Percentiles rank a stretch among this genome's conserved stretches.
Evolutionary conservation across 345 rosid genomes (phyloP).

Genomic region (Triadica sebifera): DNA sequence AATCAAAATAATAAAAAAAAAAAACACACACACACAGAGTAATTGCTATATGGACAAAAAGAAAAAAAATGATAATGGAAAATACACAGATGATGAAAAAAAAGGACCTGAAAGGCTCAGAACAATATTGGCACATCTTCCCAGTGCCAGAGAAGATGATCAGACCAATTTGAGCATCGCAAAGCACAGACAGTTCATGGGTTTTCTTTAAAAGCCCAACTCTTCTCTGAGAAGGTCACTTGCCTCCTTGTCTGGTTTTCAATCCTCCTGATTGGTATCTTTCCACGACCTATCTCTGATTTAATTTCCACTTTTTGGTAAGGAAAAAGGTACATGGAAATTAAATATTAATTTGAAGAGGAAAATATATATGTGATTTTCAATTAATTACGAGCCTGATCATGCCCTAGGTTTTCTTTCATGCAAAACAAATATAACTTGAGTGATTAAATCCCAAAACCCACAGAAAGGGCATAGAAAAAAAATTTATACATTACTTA

Average conservation of each 20-base stretch:
- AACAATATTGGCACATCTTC: conserved; percentile 42
- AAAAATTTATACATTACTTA: background rate
- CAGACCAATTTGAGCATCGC: conserved; percentile 54
- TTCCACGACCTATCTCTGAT: conserved; percentile 39
- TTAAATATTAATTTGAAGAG: too few species aligned
- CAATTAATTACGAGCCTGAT: background rate
- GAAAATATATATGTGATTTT: too few species aligned
- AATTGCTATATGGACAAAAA: too few species aligned
- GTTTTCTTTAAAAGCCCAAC: conserved; percentile 46
- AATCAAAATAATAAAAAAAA: background rate
- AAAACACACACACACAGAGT: background rate
- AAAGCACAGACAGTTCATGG: conserved; percentile 43
- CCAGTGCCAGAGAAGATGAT: conserved; percentile 50
- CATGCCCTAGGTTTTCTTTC: background rate
- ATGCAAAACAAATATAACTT: background rate
- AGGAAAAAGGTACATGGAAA: too few species aligned
- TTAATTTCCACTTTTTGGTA: too few species aligned
- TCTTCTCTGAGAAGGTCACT: conserved; percentile 48
- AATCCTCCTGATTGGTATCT: conserved; percentile 41
- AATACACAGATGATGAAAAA: too few species aligned
- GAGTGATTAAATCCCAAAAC: background rate
- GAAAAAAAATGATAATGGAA: too few species aligned
- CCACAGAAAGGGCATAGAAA: background rate
- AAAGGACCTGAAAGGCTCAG: conserved; percentile 37
- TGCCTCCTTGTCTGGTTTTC: conserved; percentile 52